These are phyloP conservation scores for Zygoascus meyerae DNA, from an alignment of 1,139 yeast species.

Conservation along the genomic window DNA sequence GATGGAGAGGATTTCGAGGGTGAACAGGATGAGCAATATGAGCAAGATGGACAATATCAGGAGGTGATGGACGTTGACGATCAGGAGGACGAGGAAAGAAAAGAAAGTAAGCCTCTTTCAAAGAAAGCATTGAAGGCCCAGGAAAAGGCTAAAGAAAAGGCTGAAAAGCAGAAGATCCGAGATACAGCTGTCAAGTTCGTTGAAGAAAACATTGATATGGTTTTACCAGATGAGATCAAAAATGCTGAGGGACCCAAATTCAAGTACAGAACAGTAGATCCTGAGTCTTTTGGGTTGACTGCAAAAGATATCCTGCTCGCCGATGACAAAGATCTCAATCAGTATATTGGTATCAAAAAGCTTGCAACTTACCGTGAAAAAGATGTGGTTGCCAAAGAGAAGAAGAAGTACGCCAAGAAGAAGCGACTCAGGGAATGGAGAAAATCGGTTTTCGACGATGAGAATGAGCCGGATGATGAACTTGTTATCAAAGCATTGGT, in stretches of 20 bases:
- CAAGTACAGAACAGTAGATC: conserved; percentile 90
- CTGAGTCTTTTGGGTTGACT: conserved; percentile 84
- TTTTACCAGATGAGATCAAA: conserved; percentile 26
- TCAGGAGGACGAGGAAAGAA: conserved; percentile 21
- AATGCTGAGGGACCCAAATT: conserved; percentile 58
- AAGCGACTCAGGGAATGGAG: conserved; percentile 87
- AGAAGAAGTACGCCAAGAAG: conserved; percentile 76
- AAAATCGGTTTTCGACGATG: conserved; percentile 64
- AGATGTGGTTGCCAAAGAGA: conserved; percentile 70
- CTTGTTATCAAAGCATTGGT: conserved; percentile 15
- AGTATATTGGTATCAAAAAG: conserved; percentile 80
- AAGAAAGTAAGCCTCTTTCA: conserved; percentile 17
- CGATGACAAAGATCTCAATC: conserved; percentile 78
- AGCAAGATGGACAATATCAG: conserved; percentile 18
- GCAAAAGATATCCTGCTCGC: conserved; percentile 86
- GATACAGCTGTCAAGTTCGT: conserved; percentile 71
- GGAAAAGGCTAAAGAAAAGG: conserved; percentile 57
- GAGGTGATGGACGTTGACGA: conserved; percentile 18
- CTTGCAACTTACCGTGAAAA: conserved; percentile 86
- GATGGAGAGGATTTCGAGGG: conserved; percentile 27
- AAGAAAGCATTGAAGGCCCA: conserved; percentile 30
- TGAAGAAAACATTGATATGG: conserved; percentile 42
- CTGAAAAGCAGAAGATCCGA: conserved; percentile 54
- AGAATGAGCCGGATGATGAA: conserved; percentile 49
- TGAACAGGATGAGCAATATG: conserved; percentile 28